Conservation (phyloP, 352 stramenopile genomes). For the Globisporangium orthogonon region DNA sequence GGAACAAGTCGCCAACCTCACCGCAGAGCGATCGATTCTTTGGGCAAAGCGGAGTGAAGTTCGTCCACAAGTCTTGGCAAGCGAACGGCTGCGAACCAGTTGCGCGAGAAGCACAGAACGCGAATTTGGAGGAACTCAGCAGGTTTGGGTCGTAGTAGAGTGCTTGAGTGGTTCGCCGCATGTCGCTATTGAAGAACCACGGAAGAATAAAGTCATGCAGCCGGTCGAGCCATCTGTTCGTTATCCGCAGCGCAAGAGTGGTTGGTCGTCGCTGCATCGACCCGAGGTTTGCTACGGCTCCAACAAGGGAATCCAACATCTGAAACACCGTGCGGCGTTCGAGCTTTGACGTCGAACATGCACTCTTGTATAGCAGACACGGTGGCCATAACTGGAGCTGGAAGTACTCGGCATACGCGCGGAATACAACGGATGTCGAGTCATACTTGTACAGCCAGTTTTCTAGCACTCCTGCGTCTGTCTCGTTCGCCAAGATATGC, state of each 20-base stretch:
- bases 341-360: neutral
- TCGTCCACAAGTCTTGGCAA: constrained; percentile 8
- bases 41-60: constrained; percentile 1
- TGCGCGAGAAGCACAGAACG: neutral
- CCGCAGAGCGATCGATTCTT: neutral
- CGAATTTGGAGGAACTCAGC: neutral
- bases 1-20: neutral
- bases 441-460: constrained; percentile 24
- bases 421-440: constrained; percentile 17
- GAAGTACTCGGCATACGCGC: constrained; percentile 11
- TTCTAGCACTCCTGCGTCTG: neutral
- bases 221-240: constrained; percentile 11
- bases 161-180: constrained; percentile 9
- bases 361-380: constrained; percentile 11
- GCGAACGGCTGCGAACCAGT: neutral
- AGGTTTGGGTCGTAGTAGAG: constrained; percentile 10
- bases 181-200: constrained; percentile 13
- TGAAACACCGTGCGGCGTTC: neutral
- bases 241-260: constrained; percentile 5
- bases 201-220: constrained; percentile 18
- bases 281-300: neutral
- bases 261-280: neutral
- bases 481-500: neutral
- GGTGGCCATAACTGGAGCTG: constrained; percentile 9
- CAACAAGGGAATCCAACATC: constrained; percentile 7